These are phyloP conservation scores for Petunia hybrid DNA, from an alignment of 305 asterid genomes.

Conservation along the genomic window DNA sequence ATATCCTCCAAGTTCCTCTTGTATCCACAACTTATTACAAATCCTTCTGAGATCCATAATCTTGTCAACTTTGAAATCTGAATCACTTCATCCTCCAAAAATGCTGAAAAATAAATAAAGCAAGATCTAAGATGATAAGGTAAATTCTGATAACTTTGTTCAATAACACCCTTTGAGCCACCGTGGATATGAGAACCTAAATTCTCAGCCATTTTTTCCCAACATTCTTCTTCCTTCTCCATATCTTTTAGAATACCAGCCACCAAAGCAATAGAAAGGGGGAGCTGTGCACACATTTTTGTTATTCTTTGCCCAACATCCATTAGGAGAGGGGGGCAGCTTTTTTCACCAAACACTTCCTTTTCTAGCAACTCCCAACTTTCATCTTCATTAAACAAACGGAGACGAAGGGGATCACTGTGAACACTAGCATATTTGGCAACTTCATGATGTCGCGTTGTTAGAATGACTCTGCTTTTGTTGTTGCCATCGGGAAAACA, in stretches of 20 bases:
- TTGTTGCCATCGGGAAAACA: slow-evolving; percentile 22
- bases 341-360: background rate
- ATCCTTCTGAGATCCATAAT: too few relatives aligned
- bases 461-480: slow-evolving; percentile 23
- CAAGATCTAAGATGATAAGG: background rate
- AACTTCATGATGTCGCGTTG: slow-evolving; percentile 13
- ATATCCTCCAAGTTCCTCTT: background rate
- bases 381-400: background rate
- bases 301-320: slow-evolving; percentile 9
- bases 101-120: background rate
- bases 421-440: background rate
- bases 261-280: slow-evolving; percentile 37
- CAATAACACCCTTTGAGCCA: background rate
- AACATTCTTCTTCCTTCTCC: slow-evolving; percentile 31
- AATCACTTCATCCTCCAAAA: background rate
- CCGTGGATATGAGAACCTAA: background rate
- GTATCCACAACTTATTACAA: background rate
- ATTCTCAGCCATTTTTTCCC: slow-evolving; percentile 35
- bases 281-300: slow-evolving; percentile 8
- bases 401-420: slow-evolving; percentile 2
- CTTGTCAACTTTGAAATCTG: background rate
- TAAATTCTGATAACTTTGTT: background rate
- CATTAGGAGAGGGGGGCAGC: background rate
- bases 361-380: slow-evolving; percentile 19
- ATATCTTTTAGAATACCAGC: slow-evolving; percentile 42